Percentiles rank a stretch among this genome's conserved stretches.
These are phyloP conservation scores for Amanita thiersii DNA, from an alignment of 768 basidiomycete genomes.

Conservation along the genomic window DNA sequence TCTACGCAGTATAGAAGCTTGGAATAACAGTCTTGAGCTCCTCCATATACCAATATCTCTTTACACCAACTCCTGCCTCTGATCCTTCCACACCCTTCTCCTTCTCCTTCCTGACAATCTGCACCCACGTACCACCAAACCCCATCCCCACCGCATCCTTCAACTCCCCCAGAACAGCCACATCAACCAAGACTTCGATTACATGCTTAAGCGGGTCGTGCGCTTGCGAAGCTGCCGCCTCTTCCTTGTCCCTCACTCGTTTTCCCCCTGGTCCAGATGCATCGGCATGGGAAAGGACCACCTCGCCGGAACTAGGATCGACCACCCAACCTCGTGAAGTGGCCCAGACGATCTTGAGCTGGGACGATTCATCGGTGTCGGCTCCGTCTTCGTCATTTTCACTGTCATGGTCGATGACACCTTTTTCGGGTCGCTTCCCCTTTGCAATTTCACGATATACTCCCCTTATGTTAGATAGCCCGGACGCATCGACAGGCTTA, in stretches of 20 bases:
- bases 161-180: constrained; percentile 31
- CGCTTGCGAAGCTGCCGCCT: too few relatives aligned
- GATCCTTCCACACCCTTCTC: constrained; percentile 12
- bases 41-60: constrained; percentile 36
- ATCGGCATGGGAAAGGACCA: constrained; percentile 18
- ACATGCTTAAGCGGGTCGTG: constrained; percentile 50
- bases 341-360: constrained; percentile 25
- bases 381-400: constrained; percentile 11
- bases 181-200: constrained; percentile 51
- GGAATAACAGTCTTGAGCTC: constrained; percentile 28
- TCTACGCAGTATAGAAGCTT: constrained; percentile 25
- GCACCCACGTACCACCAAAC: constrained; percentile 60
- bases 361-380: constrained; percentile 24
- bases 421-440: constrained; percentile 4
- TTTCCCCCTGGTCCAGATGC: constrained; percentile 15
- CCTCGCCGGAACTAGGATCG: constrained; percentile 13
- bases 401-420: background rate
- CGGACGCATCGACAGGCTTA: constrained; percentile 3
- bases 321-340: constrained; percentile 25
- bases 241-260: constrained; percentile 4
- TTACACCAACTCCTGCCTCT: constrained; percentile 21
- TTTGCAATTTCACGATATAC: constrained; percentile 7
- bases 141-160: constrained; percentile 56
- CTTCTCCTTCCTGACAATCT: constrained; percentile 40
- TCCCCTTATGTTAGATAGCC: constrained; percentile 1